Conservation (phyloP, 2,329 filamentous ascomycete species). For the Lomentospora prolificans region DNA sequence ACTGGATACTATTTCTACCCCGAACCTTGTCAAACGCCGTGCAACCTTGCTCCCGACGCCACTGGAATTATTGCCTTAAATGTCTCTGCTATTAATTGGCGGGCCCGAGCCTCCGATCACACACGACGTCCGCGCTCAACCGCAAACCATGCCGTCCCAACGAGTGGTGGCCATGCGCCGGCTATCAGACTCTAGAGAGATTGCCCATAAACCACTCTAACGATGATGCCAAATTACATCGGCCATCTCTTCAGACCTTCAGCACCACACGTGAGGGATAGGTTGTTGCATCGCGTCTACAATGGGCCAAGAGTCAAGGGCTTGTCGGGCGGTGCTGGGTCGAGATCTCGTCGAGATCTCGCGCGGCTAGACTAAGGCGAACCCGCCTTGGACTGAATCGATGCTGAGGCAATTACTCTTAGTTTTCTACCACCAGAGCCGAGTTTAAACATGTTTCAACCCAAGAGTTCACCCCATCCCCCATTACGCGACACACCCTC, state of each 20-base stretch:
- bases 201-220: background rate
- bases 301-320: background rate
- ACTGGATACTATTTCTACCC: background rate
- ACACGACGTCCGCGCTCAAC: background rate
- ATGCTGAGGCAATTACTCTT: background rate
- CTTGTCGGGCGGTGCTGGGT: background rate
- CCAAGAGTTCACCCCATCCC: background rate
- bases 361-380: background rate
- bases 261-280: constrained; percentile 3
- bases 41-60: background rate
- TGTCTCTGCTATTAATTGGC: background rate
- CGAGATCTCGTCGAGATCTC: background rate
- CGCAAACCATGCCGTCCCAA: background rate
- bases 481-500: background rate
- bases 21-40: background rate
- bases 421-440: background rate
- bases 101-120: background rate
- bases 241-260: background rate
- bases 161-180: constrained; percentile 5
- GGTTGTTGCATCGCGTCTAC: background rate
- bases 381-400: background rate
- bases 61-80: background rate
- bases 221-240: background rate
- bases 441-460: background rate
- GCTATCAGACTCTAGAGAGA: constrained; percentile 5